These are phyloP conservation scores for Articulospora tetracladia DNA, from an alignment of 495 filamentous ascomycete genomes.

Conservation along the genomic window DNA sequence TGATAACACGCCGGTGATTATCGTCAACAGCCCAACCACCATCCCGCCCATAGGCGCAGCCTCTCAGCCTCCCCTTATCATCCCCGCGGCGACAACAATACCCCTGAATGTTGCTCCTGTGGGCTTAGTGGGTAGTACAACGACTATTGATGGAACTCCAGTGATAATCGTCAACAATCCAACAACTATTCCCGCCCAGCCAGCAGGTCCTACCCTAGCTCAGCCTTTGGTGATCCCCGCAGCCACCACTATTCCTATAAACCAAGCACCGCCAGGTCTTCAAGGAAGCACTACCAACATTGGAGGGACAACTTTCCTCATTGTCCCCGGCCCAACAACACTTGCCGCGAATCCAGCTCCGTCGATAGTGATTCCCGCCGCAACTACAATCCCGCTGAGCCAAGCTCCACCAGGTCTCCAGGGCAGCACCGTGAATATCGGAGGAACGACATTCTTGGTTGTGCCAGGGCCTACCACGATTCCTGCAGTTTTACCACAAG, in stretches of 20 bases:
- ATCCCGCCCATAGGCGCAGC: neutral
- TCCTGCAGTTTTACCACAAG: neutral
- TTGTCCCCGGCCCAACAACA: slow-evolving; percentile 8
- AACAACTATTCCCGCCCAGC: neutral
- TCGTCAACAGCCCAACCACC: neutral
- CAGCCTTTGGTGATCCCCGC: neutral
- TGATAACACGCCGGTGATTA: slow-evolving; percentile 1
- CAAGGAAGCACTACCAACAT: slow-evolving; percentile 1
- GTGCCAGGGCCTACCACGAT: slow-evolving; percentile 8
- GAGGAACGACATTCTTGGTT: slow-evolving; percentile 7
- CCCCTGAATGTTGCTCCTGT: neutral
- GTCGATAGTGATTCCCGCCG: neutral
- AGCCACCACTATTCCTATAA: slow-evolving; percentile 3
- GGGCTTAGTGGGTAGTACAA: neutral
- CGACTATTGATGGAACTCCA: neutral
- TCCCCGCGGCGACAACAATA: neutral
- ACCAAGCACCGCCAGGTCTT: neutral
- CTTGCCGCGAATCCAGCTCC: neutral
- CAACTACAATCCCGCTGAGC: slow-evolving; percentile 7
- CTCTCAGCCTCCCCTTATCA: neutral
- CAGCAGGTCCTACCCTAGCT: neutral
- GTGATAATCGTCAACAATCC: neutral
- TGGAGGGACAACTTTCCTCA: slow-evolving; percentile 8
- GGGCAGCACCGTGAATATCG: neutral
- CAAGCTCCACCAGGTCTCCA: slow-evolving; percentile 7